Conservation (phyloP, 106 monocot genomes). For the Cymbidium sinense region DNA sequence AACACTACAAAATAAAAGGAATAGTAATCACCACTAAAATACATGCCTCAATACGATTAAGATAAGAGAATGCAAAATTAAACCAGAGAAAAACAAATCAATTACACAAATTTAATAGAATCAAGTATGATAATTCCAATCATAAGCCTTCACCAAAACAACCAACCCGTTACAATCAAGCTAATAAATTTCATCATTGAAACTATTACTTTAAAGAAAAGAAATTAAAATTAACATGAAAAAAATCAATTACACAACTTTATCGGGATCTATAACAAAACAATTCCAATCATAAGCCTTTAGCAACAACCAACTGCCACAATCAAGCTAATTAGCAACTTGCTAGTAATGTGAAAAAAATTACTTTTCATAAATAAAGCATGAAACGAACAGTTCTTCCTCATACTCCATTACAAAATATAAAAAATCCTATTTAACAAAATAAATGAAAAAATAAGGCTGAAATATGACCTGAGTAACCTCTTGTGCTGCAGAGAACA, state of each 20-base stretch:
- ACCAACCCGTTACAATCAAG: neutral
- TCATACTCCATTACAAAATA: neutral
- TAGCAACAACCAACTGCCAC: too few relatives aligned
- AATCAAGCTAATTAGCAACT: too few relatives aligned
- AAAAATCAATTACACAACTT: neutral
- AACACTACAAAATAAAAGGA: conserved; percentile 31
- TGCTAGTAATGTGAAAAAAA: too few relatives aligned
- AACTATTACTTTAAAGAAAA: too few relatives aligned
- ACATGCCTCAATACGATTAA: neutral
- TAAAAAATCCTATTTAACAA: neutral
- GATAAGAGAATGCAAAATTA: neutral
- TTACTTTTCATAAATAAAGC: neutral
- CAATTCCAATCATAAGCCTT: too few relatives aligned
- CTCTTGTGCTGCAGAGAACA: conserved; percentile 70
- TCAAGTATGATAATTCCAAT: neutral
- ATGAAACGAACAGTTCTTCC: neutral
- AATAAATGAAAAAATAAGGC: neutral
- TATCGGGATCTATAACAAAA: too few relatives aligned
- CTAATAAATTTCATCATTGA: too few relatives aligned
- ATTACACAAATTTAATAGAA: neutral
- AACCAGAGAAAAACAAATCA: neutral
- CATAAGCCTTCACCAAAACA: neutral
- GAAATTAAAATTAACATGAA: neutral
- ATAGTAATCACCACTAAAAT: neutral
- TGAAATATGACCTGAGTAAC: conserved; percentile 51